Evolutionary conservation across 1,284 basidiomycete species (phyloP), one percentile per base, ranked within the genome.

Genomic region (Singerocomus inundabilis): DNA sequence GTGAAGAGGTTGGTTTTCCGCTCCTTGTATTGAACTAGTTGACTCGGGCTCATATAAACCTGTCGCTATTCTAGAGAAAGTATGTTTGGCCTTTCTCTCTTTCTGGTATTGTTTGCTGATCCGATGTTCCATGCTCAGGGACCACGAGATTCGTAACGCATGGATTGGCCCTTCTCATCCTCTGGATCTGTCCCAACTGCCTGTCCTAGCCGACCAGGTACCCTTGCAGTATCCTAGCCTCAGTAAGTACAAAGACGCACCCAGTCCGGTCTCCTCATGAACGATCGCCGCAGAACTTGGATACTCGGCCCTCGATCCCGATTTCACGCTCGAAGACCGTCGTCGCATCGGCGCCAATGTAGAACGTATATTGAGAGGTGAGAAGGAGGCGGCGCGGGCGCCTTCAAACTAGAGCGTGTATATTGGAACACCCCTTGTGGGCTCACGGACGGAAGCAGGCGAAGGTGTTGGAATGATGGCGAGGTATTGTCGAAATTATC

Each of bases 91-190:
- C 6, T 32, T 30, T 44, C 16, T 15, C 11, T 5, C 30, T 3
- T 15, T 31, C 29, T 25, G 1, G 16, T 30, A 41, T n/a, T 9
- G 1, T 9, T 12, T 9, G 5, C 30, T 28, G 13, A 45, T 48
- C 10, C 3, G 12, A 25, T 9, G 0, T 16, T 34, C 15, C 18
- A 25, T 28, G 15, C 34, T 21, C 49, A 78, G 77, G 54, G 87
- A 89, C 60, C 86, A 89, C 54, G 79, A 85, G 60, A 55, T 70
- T 16, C 81, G 86, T 13, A 75, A 72, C 25, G 81, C 86, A 3
- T 90, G 86, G 87, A 77, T 90, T 25, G 86, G 87, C 0, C 77
- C 81, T 21, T 67, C 85, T 2, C 84, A 75, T 66, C 83, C 84
- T 6, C 71, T 89, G 11, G 81, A 89, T 59, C 72, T 87, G 4